Percentiles rank a stretch among this genome's conserved stretches.
These are phyloP conservation scores for Annulohypoxylon stygium DNA, from an alignment of 495 filamentous ascomycete species.

Conservation along the genomic window DNA sequence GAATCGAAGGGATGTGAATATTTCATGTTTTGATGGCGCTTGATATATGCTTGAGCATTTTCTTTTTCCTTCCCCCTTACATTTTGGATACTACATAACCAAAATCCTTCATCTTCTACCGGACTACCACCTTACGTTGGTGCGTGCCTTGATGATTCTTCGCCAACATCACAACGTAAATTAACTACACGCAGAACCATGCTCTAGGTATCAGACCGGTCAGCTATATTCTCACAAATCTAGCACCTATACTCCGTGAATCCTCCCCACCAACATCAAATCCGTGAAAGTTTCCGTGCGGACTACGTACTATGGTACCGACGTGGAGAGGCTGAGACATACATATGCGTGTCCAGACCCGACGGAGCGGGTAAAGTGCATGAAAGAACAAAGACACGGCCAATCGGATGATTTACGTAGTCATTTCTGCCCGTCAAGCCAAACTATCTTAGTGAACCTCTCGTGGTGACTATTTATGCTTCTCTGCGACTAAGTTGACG, in stretches of 20 bases:
- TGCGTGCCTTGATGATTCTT: too few relatives aligned
- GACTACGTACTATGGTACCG: neutral
- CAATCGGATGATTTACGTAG: neutral
- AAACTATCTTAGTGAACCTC: neutral
- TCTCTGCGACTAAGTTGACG: neutral
- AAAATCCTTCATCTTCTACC: too few relatives aligned
- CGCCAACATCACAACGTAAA: too few relatives aligned
- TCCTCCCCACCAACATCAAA: neutral
- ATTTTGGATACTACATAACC: too few relatives aligned
- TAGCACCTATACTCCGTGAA: too few relatives aligned
- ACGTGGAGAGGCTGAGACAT: neutral
- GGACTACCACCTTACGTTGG: too few relatives aligned
- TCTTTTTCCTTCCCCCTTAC: too few relatives aligned
- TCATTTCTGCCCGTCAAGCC: neutral
- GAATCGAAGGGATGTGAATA: neutral
- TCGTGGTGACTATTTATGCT: neutral
- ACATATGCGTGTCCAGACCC: constrained; percentile 1
- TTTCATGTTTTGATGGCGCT: neutral
- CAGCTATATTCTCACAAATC: too few relatives aligned
- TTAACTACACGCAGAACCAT: too few relatives aligned
- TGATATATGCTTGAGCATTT: too few relatives aligned
- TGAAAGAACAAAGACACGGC: neutral
- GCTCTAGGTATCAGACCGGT: too few relatives aligned
- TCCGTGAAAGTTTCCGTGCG: neutral
- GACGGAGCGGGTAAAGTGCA: neutral